Conservation (phyloP, 2,329 filamentous ascomycete species). For the Westerdykella aurantiaca region DNA sequence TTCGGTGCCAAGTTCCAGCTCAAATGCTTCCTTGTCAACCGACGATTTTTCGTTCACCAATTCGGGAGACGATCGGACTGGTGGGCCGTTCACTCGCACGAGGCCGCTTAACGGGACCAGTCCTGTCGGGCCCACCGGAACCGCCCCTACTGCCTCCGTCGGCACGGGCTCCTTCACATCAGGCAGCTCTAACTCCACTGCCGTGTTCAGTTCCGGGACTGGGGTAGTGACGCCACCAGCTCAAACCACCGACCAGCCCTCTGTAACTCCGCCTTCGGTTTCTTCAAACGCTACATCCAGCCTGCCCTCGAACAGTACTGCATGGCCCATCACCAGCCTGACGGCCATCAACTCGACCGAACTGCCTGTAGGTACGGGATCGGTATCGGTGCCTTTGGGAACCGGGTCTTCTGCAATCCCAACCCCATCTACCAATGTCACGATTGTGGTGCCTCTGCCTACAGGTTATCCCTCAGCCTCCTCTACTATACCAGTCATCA, state of each 20-base stretch:
- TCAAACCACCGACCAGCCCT: constrained; percentile 2
- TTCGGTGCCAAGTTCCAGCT: too few species aligned
- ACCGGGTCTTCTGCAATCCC: background rate
- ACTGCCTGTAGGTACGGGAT: background rate
- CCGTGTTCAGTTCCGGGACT: too few species aligned
- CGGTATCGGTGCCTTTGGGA: constrained; percentile 1
- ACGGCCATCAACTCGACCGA: background rate
- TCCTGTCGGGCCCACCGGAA: too few species aligned
- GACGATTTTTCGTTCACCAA: background rate
- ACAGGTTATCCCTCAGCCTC: background rate
- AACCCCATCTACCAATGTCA: constrained; percentile 2
- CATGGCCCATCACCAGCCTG: background rate
- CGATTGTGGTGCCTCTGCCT: background rate
- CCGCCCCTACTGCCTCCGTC: too few species aligned
- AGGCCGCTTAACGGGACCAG: background rate
- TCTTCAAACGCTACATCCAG: background rate
- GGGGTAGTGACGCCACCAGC: background rate
- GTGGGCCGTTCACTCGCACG: constrained; percentile 1
- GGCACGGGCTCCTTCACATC: too few species aligned
- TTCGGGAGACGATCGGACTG: constrained; percentile 3
- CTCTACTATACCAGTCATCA: too few species aligned
- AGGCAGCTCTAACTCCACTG: background rate
- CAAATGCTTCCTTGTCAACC: background rate
- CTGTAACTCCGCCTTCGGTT: constrained; percentile 6
- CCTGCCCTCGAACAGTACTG: too few species aligned